These are phyloP conservation scores for Russula olivacea DNA, from an alignment of 768 basidiomycete species.

Conservation along the genomic window DNA sequence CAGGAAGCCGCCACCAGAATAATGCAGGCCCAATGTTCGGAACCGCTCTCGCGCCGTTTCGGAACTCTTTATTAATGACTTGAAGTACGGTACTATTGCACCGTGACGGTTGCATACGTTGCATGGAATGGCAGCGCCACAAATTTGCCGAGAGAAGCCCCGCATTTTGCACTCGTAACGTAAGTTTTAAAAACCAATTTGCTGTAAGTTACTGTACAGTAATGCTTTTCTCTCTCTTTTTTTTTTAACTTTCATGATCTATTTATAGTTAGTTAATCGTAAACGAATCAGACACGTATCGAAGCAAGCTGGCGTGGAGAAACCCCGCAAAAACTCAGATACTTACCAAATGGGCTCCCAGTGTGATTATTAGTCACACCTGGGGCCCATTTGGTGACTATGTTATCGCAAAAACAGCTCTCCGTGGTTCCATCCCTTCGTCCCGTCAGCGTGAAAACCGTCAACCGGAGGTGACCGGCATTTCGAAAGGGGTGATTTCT, in stretches of 20 bases:
- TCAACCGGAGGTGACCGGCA: not conserved
- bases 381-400: not conserved
- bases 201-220: too few species aligned
- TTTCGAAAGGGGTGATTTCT: not conserved
- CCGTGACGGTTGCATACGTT: too few species aligned
- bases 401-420: not conserved
- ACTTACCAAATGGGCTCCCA: too few species aligned
- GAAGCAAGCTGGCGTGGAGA: not conserved
- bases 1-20: too few species aligned
- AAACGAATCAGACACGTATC: not conserved
- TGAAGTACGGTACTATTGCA: not conserved
- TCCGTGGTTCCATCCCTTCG: not conserved
- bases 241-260: too few species aligned
- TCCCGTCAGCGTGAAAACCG: not conserved
- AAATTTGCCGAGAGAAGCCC: not conserved
- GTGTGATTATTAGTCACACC: too few species aligned
- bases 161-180: not conserved
- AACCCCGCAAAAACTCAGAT: not conserved
- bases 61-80: not conserved
- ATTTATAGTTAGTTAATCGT: not conserved
- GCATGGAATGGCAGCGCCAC: not conserved
- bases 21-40: not conserved
- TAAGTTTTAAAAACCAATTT: not conserved
- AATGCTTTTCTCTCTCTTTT: too few species aligned
- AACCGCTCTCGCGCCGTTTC: not conserved